phyloP scores from a whole-genome alignment of 2,329 filamentous ascomycete species.

The Parastagonospora avenae region DNA sequence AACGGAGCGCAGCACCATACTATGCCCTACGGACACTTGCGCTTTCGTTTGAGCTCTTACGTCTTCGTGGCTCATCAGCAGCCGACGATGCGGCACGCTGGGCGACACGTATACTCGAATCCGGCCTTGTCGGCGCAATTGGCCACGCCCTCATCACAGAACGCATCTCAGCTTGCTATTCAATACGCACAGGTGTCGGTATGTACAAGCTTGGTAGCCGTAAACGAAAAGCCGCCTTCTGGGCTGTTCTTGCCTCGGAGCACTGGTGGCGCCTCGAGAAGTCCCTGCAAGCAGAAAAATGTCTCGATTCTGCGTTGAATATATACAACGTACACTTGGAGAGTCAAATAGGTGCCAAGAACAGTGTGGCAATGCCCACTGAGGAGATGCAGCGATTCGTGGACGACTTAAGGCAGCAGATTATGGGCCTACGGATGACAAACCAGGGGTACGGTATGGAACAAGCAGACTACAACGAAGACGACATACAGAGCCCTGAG shows the following conservation, averaged over 20 bases:
- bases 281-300: conserved; percentile 76
- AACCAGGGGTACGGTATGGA: conserved; percentile 51
- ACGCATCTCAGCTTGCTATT: conserved; percentile 83
- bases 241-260: conserved; percentile 82
- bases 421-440: conserved; percentile 50
- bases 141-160: conserved; percentile 86
- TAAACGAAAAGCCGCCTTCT: conserved; percentile 84
- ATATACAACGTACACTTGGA: conserved; percentile 55
- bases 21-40: conserved; percentile 79
- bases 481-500: conserved; percentile 22
- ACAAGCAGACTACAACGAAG: conserved; percentile 21
- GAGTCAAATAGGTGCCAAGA: conserved; percentile 5
- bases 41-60: conserved; percentile 80
- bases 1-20: conserved; percentile 76
- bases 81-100: conserved; percentile 87
- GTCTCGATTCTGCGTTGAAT: conserved; percentile 70
- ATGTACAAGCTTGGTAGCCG: conserved; percentile 72
- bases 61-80: conserved; percentile 76
- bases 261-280: conserved; percentile 81
- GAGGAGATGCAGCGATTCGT: conserved; percentile 66
- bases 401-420: conserved; percentile 68
- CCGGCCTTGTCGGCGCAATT: conserved; percentile 70
- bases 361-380: conserved; percentile 49
- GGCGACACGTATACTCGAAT: conserved; percentile 78
- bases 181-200: conserved; percentile 70